These are phyloP conservation scores for Cenchrus fungigraminus DNA, from an alignment of 176 grass and related monocot species.

Conservation along the genomic window DNA sequence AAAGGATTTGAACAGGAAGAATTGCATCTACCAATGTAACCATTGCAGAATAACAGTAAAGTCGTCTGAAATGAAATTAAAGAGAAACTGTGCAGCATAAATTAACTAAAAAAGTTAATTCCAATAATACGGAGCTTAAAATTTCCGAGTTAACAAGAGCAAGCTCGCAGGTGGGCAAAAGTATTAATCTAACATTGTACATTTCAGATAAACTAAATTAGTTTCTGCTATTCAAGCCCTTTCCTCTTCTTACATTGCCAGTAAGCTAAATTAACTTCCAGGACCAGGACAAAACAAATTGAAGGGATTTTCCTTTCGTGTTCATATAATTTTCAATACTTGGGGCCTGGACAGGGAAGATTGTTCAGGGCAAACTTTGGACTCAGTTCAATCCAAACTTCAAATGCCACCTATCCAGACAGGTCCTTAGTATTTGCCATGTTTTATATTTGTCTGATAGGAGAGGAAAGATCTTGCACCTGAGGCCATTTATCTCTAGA, in stretches of 20 bases:
- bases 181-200: not conserved
- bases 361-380: not conserved
- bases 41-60: slow-evolving; percentile 5
- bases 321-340: not conserved
- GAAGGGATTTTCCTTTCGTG: slow-evolving; percentile 7
- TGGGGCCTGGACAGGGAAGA: not conserved
- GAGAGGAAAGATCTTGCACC: slow-evolving; percentile 57
- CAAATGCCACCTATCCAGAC: not conserved
- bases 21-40: not conserved
- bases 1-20: not conserved
- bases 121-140: not conserved
- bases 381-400: not conserved
- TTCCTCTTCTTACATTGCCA: slow-evolving; percentile 1
- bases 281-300: not conserved
- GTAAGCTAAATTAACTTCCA: not conserved
- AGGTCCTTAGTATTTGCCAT: not conserved
- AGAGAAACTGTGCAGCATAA: not conserved
- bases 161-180: not conserved
- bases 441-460: not conserved
- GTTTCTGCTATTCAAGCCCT: not conserved
- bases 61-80: slow-evolving; percentile 17
- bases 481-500: slow-evolving; percentile 91
- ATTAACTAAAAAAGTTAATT: not conserved
- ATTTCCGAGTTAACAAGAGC: slow-evolving; percentile 7
- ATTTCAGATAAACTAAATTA: slow-evolving; percentile 9